Conservation (phyloP, 1,284 basidiomycete species). For the Fomitopsis pinicola region DNA sequence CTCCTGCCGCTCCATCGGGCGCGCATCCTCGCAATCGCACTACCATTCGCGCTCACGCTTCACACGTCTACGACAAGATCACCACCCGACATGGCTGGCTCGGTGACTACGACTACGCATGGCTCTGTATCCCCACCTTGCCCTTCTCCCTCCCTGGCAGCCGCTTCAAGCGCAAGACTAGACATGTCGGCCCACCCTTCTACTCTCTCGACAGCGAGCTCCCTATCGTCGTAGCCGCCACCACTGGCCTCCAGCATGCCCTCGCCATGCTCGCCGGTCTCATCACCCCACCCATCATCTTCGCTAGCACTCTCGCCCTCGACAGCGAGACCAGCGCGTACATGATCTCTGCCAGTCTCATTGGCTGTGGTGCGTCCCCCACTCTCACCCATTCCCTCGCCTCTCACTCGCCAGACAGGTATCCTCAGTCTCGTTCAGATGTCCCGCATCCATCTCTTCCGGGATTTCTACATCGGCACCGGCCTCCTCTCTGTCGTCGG, state of each 20-base stretch:
- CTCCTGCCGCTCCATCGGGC: constrained; percentile 8
- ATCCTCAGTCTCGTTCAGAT: constrained; percentile 76
- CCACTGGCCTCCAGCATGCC: constrained; percentile 72
- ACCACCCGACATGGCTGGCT: constrained; percentile 64
- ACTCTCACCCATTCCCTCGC: constrained; percentile 4
- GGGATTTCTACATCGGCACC: constrained; percentile 67
- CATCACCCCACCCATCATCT: constrained; percentile 69
- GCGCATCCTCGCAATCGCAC: background rate
- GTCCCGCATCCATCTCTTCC: constrained; percentile 58
- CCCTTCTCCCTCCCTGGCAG: constrained; percentile 39
- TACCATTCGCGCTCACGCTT: constrained; percentile 6
- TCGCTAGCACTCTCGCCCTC: constrained; percentile 59
- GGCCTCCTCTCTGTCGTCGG: constrained; percentile 84
- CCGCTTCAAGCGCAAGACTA: constrained; percentile 21
- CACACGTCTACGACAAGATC: constrained; percentile 30
- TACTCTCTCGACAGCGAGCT: constrained; percentile 68
- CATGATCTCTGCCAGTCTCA: constrained; percentile 79
- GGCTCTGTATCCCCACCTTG: constrained; percentile 63
- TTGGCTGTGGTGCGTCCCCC: constrained; percentile 58
- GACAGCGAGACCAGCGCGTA: constrained; percentile 61
- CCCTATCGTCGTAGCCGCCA: constrained; percentile 64
- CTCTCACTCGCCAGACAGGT: constrained; percentile 33
- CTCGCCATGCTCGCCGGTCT: constrained; percentile 79
- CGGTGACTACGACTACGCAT: constrained; percentile 74
- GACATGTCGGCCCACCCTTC: constrained; percentile 55